Conservation (phyloP, 2,329 filamentous ascomycete species). For the Colletotrichum abscissum region DNA sequence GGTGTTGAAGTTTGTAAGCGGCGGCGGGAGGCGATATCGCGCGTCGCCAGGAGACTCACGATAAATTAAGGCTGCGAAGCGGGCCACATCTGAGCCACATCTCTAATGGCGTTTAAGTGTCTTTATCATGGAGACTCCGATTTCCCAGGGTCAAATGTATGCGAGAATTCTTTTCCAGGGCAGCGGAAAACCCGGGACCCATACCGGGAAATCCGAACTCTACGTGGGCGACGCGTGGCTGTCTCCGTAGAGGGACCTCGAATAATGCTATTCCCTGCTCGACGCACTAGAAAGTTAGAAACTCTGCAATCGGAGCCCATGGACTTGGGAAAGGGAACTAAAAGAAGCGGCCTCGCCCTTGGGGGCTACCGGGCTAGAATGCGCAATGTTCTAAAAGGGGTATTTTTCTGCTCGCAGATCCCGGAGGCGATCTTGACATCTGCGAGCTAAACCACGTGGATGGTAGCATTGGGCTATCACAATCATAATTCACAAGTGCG, state of each 20-base stretch:
- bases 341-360: no score
- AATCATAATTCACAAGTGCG: neutral
- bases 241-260: neutral
- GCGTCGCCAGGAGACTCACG: neutral
- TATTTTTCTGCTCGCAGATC: neutral
- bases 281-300: no score
- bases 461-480: neutral
- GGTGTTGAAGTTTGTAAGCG: neutral
- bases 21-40: neutral
- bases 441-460: neutral
- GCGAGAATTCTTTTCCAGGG: neutral
- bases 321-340: no score
- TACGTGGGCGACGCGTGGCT: constrained; percentile 1
- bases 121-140: neutral
- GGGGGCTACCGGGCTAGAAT: neutral
- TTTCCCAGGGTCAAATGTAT: neutral
- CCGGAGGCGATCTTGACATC: neutral
- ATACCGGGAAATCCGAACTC: neutral
- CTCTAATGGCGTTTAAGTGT: neutral
- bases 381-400: neutral
- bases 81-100: constrained; percentile 6
- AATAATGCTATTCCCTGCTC: no score
- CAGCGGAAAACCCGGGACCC: neutral
- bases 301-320: no score
- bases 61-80: constrained; percentile 14